Evolutionary conservation across 2,329 filamentous ascomycete genomes (phyloP).

Genomic region (Penicillium sp.): DNA sequence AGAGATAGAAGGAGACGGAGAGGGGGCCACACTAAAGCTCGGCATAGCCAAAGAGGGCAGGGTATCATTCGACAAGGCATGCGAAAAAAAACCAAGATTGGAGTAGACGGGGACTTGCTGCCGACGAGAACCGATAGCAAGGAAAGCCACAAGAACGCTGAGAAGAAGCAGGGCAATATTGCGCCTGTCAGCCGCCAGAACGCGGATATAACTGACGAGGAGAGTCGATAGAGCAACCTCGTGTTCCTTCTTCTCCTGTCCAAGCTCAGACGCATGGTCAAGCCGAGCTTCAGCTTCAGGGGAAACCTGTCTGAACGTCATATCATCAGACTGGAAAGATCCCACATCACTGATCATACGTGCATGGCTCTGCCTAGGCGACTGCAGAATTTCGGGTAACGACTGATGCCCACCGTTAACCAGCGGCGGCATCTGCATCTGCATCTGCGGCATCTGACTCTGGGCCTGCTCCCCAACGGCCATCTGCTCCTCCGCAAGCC

Average conservation of each 20-base stretch:
- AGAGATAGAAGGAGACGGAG: not conserved
- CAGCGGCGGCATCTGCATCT: not conserved
- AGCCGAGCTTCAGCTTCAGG: conserved; percentile 11
- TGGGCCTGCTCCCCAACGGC: conserved; percentile 15
- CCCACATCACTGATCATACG: conserved; percentile 11
- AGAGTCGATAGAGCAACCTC: conserved; percentile 54
- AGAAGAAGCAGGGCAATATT: conserved; percentile 44
- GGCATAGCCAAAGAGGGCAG: not conserved
- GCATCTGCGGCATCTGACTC: conserved; percentile 1
- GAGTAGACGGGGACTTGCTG: not conserved
- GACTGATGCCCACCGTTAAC: not conserved
- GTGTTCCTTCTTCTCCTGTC: conserved; percentile 9
- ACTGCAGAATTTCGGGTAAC: not conserved
- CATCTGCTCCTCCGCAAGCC: conserved; percentile 43
- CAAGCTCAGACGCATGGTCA: conserved; percentile 5
- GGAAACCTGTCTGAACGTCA: not conserved
- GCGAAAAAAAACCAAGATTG: conserved; percentile 17
- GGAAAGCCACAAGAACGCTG: conserved; percentile 15
- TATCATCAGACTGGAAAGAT: conserved; percentile 5
- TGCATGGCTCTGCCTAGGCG: conserved; percentile 9
- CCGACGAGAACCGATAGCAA: conserved; percentile 9
- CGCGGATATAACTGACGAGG: conserved; percentile 53
- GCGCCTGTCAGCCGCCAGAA: conserved; percentile 52
- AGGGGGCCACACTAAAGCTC: not conserved
- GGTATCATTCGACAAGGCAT: conserved; percentile 2